Evolutionary conservation across 106 monocot species (phyloP).

Genomic region (Apostasia shenzhenica): DNA sequence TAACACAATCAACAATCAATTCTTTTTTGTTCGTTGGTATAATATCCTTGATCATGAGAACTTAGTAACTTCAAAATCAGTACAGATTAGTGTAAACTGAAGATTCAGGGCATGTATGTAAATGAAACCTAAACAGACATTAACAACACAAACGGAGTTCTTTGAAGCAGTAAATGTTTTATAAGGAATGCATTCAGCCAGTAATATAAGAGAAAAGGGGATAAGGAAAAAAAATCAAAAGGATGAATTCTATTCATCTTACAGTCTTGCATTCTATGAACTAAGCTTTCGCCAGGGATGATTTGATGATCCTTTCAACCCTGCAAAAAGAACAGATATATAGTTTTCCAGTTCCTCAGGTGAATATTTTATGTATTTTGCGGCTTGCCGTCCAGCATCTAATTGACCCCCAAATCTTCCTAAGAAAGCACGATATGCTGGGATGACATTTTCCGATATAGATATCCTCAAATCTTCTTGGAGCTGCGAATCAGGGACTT

Average conservation of each 20-base stretch:
- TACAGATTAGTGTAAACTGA: no score
- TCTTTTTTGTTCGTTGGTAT: no score
- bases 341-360: constrained; percentile 18
- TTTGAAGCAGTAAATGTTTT: no score
- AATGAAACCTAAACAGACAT: no score
- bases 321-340: constrained; percentile 17
- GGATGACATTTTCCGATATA: constrained; percentile 19
- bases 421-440: constrained; percentile 22
- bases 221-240: not conserved
- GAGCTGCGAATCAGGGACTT: constrained; percentile 25
- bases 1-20: no score
- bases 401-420: constrained; percentile 23
- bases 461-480: constrained; percentile 19
- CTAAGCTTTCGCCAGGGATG: constrained; percentile 14
- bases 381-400: constrained; percentile 12
- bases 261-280: constrained; percentile 1
- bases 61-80: no score
- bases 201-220: no score
- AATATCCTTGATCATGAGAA: no score
- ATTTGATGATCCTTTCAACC: constrained; percentile 11
- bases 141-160: no score
- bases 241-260: not conserved
- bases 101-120: no score
- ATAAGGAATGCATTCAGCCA: no score
- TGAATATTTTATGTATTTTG: constrained; percentile 24